These are phyloP conservation scores for Colletotrichum limetticola DNA, from an alignment of 2,329 filamentous ascomycete genomes.

Conservation along the genomic window DNA sequence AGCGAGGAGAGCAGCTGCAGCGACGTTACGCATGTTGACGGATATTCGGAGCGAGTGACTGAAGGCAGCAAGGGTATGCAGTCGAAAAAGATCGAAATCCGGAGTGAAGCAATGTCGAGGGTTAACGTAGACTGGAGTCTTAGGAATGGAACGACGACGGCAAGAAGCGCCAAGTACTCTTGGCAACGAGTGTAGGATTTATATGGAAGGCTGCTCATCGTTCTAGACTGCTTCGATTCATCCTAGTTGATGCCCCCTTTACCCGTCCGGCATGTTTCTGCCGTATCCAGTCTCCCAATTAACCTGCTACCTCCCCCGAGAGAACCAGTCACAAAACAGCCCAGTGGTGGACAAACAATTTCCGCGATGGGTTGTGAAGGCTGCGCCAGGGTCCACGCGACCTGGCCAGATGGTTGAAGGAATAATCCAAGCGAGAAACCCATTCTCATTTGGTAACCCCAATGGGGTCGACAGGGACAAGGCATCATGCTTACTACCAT, in stretches of 20 bases:
- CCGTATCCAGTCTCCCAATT: too few relatives aligned
- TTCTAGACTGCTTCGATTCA: background rate
- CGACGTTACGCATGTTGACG: background rate
- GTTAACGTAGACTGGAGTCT: background rate
- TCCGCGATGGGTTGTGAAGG: background rate
- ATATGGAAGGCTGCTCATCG: background rate
- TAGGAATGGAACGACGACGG: background rate
- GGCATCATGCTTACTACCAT: background rate
- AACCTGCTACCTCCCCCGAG: background rate
- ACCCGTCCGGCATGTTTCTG: background rate
- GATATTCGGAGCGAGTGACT: background rate
- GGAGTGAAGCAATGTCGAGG: background rate
- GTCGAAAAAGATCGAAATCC: background rate
- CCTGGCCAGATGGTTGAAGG: background rate
- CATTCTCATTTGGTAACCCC: background rate
- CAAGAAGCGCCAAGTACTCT: background rate
- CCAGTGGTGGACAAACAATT: conserved; percentile 9
- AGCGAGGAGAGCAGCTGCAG: background rate
- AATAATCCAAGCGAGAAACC: background rate
- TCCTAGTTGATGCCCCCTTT: background rate
- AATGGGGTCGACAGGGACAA: background rate
- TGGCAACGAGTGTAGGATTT: background rate
- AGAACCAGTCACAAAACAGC: background rate
- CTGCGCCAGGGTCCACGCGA: conserved; percentile 2
- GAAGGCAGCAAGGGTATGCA: background rate